Base-by-base conservation (phyloP, 257 asterid species). In the Agastache rugosa region DNA sequence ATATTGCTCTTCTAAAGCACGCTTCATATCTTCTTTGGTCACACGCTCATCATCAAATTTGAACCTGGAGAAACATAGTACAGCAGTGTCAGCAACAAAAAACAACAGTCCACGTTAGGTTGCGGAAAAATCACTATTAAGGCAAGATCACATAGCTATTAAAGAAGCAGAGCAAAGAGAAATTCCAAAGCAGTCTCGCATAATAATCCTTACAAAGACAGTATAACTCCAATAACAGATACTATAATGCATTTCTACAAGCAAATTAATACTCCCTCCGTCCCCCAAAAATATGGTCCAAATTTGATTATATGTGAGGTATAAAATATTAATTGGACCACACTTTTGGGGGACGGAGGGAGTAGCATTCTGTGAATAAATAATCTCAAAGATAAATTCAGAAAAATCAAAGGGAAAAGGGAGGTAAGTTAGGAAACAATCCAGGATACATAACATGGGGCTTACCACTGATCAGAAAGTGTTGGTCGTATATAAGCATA, bases 41-140 rank as follows among this genome's bases (percentile, higher is more conserved):
- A 86, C 90, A 45, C 85, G 83, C 68, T 86, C 90, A 73, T 86
- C 87, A 66, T 83, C 90, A 82, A 83, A 86, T 74, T 78, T 86
- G 67, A 77, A 84, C 90, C 90, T 86, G 34, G 58, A 77, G 48
- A 67, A 64, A 67, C 60, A 80, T 37, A 51, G 67, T 5, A 48
- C 35, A 71, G 71, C 72, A 71, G 60, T 17, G 23, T 66, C 70
- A 73, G 60, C 23, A 72, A 51, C 67, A 55, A 8, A 39, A 76
- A 66, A 48, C 75, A 79, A 50, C 55, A 61, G 71, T 22, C 53
- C 50, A 66, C 71, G 68, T 6, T 34, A 35, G 37, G 37, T 31
- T 31, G 37, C 7, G 37, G 37, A 31, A 31, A 31, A 31, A 31
- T 31, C 55, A 41, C 44, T 9, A 16, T 34, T 27, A 66, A 63